These are phyloP conservation scores for Fusarium continuum DNA, from an alignment of 2,329 filamentous ascomycete genomes.

Conservation along the genomic window DNA sequence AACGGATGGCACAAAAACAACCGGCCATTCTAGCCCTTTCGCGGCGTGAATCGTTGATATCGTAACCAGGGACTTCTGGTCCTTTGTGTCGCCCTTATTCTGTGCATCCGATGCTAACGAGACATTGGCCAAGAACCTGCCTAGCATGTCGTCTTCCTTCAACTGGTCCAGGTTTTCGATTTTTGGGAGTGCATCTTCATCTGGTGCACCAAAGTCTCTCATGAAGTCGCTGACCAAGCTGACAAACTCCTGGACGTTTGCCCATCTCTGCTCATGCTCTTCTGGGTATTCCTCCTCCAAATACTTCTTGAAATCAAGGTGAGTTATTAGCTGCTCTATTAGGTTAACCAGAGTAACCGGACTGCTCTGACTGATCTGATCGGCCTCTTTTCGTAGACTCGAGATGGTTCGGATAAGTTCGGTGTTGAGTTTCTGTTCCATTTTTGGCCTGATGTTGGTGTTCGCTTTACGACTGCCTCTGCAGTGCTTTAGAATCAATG, in stretches of 20 bases:
- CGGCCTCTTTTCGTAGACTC: conserved; percentile 45
- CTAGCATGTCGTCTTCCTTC: conserved; percentile 70
- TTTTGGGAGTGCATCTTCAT: conserved; percentile 68
- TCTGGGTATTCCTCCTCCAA: conserved; percentile 76
- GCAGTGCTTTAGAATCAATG: conserved; percentile 68
- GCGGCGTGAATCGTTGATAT: conserved; percentile 97
- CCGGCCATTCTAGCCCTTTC: conserved; percentile 95
- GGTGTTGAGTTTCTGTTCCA: conserved; percentile 63
- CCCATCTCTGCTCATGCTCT: conserved; percentile 82
- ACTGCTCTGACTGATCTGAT: conserved; percentile 41
- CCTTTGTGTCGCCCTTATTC: conserved; percentile 65
- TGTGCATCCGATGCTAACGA: conserved; percentile 84
- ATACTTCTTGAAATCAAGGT: conserved; percentile 78
- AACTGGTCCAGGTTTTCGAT: conserved; percentile 77
- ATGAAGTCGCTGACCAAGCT: conserved; percentile 78
- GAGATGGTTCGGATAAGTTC: conserved; percentile 58
- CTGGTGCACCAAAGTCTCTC: conserved; percentile 52
- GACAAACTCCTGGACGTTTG: conserved; percentile 89
- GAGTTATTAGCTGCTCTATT: conserved; percentile 65
- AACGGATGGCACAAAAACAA: conserved; percentile 90
- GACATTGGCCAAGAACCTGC: conserved; percentile 88
- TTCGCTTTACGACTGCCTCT: conserved; percentile 58
- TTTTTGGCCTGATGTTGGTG: conserved; percentile 59
- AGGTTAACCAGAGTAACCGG: conserved; percentile 56
- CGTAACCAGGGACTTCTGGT: conserved; percentile 73